Base-by-base conservation (phyloP, 257 asterid species). In the Nemophila menziesii region DNA sequence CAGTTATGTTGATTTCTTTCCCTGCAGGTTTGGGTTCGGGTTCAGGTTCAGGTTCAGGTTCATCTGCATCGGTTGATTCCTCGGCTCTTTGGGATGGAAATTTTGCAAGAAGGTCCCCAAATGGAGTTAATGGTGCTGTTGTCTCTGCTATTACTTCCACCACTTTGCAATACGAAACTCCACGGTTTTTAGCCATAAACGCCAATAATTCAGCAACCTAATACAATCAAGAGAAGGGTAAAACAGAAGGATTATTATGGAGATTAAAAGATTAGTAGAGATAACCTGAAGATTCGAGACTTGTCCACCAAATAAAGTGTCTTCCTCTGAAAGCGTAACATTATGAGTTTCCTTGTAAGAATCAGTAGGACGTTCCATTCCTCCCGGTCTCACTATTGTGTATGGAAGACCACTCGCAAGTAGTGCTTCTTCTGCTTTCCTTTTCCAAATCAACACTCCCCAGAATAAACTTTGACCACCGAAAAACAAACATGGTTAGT, bases 341-440 rank as follows among this genome's bases (percentile, higher is more conserved):
- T 87, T 87, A 55, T 87, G 95, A 36, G 97, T 87, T 78, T 83
- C 95, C 66, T 87, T 83, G 72, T 18, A 87, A 48, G 97, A 58
- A 70, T 87, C 97, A 9, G 97, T 83, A 5, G 97, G 95, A 29
- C 97, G 80, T 72, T 87, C 97, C 97, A 87, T 87, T 33, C 97
- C 95, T 5, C 97, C 97, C 2, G 97, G 97, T 46, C 97, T 67
- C 58, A 83, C 97, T 44, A 87, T 87, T 0, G 93, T 69, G 65
- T 83, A 83, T 26, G 95, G 79, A 69, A 87, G 75, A 55, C 93
- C 86, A 48, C 97, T 77, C 43, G 90, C 78, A 39, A 83, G 63
- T 48, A 87, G 79, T 60, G 89, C 92, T 70, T 87, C 97, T 72
- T 87, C 97, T 16, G 97, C 97, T 70, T 70, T 80, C 62, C 97